Evolutionary conservation across 495 filamentous ascomycete genomes (phyloP), one percentile per base, ranked within the genome.

Genomic region (Bacidia rubella): DNA sequence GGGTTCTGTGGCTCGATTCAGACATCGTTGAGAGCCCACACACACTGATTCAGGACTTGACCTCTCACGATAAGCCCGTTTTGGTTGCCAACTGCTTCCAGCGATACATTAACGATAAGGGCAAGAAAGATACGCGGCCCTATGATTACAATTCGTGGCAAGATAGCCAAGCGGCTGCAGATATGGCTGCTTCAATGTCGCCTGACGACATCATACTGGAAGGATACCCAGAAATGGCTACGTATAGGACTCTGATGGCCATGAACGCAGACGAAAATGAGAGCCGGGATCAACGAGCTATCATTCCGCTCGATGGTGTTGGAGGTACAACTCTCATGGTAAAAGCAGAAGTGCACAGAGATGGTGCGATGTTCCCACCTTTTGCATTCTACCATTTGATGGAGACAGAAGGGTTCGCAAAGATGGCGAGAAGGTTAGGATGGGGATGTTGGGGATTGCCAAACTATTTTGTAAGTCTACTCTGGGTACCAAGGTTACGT

Each of bases 121-220:
- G 81, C 58, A 72, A 75, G 52, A 75, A 75, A 65, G 81, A 81
- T 51, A 76, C 86, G 54, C 79, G 92, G 7, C 83, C 89, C 0
- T 98, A 98, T 65, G 92, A 98, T 66, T 98, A 84, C 74, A 98
- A 98, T 65, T 90, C 83, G 53, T 98, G 93, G 92, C 77, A 87
- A 55, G 92, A 98, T 62, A 90, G 84, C 59, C 71, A 78, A 7
- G 79, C 72, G 2, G 93, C 92, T 9, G 76, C 81, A 60, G 70
- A 80, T 4, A 68, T 98, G 49, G 92, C 77, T 1, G 68, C 74
- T 4, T 77, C 77, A 54, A 94, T 98, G 89, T 85, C 74, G 0
- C 74, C 75, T 3, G 92, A 97, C 54, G 92, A 98, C 45, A 93
- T 98, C 58, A 72, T 98, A 20, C 67, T 97, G 2, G 92, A 98